phyloP scores from a whole-genome alignment of 164 flowering plant species.

The Warburgia ugandensis region DNA sequence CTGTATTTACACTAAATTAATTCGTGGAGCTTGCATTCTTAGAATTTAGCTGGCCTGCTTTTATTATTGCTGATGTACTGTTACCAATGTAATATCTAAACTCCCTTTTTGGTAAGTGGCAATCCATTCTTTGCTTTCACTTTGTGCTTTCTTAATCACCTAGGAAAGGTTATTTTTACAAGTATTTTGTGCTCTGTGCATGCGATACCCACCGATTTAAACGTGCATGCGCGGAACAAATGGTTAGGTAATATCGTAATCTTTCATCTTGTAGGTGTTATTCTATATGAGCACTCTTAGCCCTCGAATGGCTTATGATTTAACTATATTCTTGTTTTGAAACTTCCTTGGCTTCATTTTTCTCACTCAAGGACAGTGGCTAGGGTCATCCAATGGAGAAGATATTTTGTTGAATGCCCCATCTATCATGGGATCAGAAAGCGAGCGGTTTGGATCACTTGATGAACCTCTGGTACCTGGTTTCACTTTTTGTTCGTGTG shows the following conservation, averaged over 20 bases:
- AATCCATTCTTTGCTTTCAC: no score
- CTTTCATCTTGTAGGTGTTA: not conserved
- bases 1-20: not conserved
- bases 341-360: not conserved
- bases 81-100: not conserved
- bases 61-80: constrained; percentile 7
- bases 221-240: no score
- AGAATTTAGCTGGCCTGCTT: not conserved
- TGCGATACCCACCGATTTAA: not conserved
- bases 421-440: not conserved
- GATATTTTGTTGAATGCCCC: not conserved
- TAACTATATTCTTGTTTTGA: not conserved
- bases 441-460: not conserved
- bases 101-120: no score
- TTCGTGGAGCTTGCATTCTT: not conserved
- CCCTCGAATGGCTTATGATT: not conserved
- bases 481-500: not conserved
- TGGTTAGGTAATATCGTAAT: not conserved
- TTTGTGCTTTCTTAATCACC: not conserved
- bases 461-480: not conserved
- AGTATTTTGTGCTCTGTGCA: not conserved
- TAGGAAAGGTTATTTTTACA: not conserved
- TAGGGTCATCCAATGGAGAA: no score
- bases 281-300: not conserved
- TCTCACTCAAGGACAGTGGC: no score